phyloP scores from a whole-genome alignment of 805 yeast genomes.

The Candida silvatica region DNA sequence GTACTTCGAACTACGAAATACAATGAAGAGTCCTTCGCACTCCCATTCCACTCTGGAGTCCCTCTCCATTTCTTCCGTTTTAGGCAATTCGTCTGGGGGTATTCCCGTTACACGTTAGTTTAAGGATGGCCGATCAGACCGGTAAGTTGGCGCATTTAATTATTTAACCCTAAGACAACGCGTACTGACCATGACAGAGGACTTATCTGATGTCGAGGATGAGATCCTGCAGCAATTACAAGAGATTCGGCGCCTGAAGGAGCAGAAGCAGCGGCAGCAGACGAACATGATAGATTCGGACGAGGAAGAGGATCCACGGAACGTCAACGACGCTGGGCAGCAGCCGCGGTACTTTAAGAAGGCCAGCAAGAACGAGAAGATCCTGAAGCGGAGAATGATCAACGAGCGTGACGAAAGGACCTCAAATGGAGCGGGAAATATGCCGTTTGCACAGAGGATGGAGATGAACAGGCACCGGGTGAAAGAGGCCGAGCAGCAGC shows the following conservation, averaged over 20 bases:
- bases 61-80: too few species aligned
- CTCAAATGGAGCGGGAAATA: not conserved
- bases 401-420: not conserved
- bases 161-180: too few species aligned
- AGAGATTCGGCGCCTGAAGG: constrained; percentile 12
- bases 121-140: too few species aligned
- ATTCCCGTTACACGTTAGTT: too few species aligned
- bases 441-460: constrained; percentile 2
- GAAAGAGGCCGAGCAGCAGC: constrained; percentile 13
- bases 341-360: constrained; percentile 11
- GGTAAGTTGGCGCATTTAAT: too few species aligned
- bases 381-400: constrained; percentile 6
- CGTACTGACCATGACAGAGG: too few species aligned
- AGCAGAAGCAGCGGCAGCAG: constrained; percentile 9
- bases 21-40: too few species aligned
- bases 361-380: constrained; percentile 6
- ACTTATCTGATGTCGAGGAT: constrained; percentile 19
- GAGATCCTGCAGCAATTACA: constrained; percentile 14
- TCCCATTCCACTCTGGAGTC: too few species aligned
- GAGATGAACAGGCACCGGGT: constrained; percentile 6
- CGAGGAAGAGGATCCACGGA: constrained; percentile 22
- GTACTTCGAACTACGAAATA: too few species aligned
- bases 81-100: too few species aligned
- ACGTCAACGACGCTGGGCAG: constrained; percentile 6
- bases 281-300: constrained; percentile 17